These are phyloP conservation scores for Aspergillus thermomutatus DNA, from an alignment of 2,329 filamentous ascomycete species.

Conservation along the genomic window DNA sequence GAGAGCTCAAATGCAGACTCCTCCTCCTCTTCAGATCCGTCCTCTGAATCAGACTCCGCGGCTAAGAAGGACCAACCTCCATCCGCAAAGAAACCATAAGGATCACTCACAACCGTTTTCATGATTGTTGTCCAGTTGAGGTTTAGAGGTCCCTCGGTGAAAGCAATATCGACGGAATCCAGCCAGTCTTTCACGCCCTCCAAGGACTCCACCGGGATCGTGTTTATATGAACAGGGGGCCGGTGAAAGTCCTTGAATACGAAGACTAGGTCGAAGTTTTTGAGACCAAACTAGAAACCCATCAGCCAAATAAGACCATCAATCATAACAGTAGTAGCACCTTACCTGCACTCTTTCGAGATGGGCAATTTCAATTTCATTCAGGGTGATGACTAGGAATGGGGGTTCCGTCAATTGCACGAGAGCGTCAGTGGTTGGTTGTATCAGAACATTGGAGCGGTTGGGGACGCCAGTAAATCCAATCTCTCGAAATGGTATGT, in stretches of 20 bases:
- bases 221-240: constrained; percentile 92
- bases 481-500: constrained; percentile 94
- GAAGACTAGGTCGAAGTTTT: constrained; percentile 98
- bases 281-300: constrained; percentile 75
- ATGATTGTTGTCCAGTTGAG: constrained; percentile 99
- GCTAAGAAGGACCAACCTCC: constrained; percentile 94
- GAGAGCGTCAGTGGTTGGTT: constrained; percentile 93
- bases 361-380: constrained; percentile 94
- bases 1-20: constrained; percentile 90
- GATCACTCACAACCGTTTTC: constrained; percentile 95
- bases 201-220: constrained; percentile 90
- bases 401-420: constrained; percentile 96
- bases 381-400: constrained; percentile 91
- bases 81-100: constrained; percentile 91
- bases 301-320: constrained; percentile 19
- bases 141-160: constrained; percentile 90
- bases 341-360: constrained; percentile 77
- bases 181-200: constrained; percentile 98
- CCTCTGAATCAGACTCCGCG: constrained; percentile 83
- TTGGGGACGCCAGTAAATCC: constrained; percentile 96
- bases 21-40: constrained; percentile 71
- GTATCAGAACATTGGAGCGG: constrained; percentile 90
- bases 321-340: not conserved
- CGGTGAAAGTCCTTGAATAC: constrained; percentile 96
- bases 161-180: constrained; percentile 92